Evolutionary conservation across 2,329 filamentous ascomycete genomes (phyloP).

Genomic region (Paecilomyces sp.): DNA sequence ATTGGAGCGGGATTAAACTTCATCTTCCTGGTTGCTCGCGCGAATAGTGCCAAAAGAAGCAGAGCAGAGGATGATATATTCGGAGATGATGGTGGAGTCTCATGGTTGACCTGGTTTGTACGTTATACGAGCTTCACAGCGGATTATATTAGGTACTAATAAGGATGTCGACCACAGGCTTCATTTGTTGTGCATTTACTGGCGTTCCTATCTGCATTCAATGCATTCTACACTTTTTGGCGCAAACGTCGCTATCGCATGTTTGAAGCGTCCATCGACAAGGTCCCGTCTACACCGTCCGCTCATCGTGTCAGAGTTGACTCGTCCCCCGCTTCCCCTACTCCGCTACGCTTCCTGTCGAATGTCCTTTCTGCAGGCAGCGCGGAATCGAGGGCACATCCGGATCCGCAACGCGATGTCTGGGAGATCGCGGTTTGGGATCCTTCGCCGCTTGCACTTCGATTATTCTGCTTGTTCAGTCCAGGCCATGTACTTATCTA

Average conservation of each 20-base stretch:
- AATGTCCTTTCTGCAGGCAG: conserved; percentile 60
- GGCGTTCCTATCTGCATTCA: conserved; percentile 58
- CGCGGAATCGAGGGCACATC: conserved; percentile 77
- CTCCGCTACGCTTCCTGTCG: conserved; percentile 69
- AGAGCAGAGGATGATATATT: conserved; percentile 73
- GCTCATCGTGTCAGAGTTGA: conserved; percentile 83
- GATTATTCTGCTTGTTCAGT: conserved; percentile 84
- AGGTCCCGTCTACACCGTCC: conserved; percentile 69
- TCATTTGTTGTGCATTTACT: conserved; percentile 66
- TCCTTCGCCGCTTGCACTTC: conserved; percentile 73
- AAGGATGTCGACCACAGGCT: conserved; percentile 43
- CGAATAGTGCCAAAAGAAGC: conserved; percentile 56
- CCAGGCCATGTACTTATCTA: conserved; percentile 90
- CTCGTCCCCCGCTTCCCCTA: conserved; percentile 69
- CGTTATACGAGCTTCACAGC: conserved; percentile 16
- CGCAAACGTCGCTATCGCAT: conserved; percentile 82
- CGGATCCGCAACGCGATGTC: conserved; percentile 68
- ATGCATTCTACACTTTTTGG: conserved; percentile 74
- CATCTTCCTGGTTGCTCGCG: conserved; percentile 71
- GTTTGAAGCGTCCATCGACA: conserved; percentile 80
- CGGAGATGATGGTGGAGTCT: conserved; percentile 56
- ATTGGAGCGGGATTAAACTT: conserved; percentile 73
- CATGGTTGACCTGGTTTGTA: conserved; percentile 64
- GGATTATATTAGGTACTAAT: background rate
- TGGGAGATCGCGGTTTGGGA: conserved; percentile 96